phyloP scores from a whole-genome alignment of 768 basidiomycete species.

The Suillus subalutaceus region DNA sequence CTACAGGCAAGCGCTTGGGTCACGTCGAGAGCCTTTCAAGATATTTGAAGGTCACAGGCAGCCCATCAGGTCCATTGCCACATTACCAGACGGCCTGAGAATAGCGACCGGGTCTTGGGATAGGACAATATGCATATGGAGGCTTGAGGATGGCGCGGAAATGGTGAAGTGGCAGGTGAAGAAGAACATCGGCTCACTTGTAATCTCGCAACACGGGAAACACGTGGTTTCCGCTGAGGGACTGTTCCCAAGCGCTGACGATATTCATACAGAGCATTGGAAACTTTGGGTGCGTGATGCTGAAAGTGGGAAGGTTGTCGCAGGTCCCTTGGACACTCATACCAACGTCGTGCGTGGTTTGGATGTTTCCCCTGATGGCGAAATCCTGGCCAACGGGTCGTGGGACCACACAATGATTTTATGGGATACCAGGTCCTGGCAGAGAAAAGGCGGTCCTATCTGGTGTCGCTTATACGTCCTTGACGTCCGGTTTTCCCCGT shows the following conservation, averaged over 20 bases:
- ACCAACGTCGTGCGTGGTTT: neutral
- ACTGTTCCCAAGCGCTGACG: no score
- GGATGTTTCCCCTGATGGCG: neutral
- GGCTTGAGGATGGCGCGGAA: neutral
- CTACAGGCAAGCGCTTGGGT: neutral
- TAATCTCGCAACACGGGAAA: neutral
- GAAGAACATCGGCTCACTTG: neutral
- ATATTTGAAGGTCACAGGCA: neutral
- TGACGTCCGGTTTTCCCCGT: no score
- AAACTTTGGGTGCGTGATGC: neutral
- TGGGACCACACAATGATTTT: no score
- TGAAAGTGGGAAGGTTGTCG: neutral
- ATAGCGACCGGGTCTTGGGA: neutral
- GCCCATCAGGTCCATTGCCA: neutral
- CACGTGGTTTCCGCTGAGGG: neutral
- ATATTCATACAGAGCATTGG: neutral
- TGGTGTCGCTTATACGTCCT: no score
- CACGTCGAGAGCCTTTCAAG: neutral
- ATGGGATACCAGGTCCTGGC: no score
- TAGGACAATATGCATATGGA: neutral
- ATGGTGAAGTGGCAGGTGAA: neutral
- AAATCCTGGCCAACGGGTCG: no score
- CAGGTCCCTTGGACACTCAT: neutral
- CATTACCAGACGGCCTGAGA: neutral
- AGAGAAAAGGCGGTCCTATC: no score